phyloP scores from a whole-genome alignment of 257 asterid genomes.

The Avicennia marina region DNA sequence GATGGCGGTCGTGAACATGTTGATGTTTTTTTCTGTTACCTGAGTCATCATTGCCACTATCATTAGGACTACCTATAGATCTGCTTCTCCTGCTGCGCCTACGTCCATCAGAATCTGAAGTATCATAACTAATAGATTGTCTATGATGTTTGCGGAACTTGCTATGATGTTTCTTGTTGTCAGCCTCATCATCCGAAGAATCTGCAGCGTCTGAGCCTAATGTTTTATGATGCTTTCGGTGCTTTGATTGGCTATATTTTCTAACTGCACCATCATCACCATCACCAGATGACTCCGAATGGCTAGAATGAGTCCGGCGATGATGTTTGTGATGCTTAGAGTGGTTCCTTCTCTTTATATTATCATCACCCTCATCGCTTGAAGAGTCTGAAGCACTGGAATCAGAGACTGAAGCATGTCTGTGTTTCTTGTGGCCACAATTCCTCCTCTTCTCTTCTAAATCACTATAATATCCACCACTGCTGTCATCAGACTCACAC shows the following conservation, averaged over 20 bases:
- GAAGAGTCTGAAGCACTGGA: slow-evolving; percentile 41
- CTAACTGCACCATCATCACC: slow-evolving; percentile 19
- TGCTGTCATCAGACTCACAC: neutral
- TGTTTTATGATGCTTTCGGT: slow-evolving; percentile 23
- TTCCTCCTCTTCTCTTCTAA: slow-evolving; percentile 31
- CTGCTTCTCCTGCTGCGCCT: slow-evolving; percentile 36
- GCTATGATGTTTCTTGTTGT: slow-evolving; percentile 23
- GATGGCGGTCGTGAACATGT: too few relatives aligned
- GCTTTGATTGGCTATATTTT: slow-evolving; percentile 27
- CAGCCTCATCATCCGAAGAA: slow-evolving; percentile 30
- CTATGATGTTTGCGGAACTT: slow-evolving; percentile 37
- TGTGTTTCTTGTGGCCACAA: slow-evolving; percentile 39
- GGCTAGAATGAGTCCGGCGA: slow-evolving; percentile 26
- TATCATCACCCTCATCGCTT: slow-evolving; percentile 26
- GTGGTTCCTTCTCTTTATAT: slow-evolving; percentile 20
- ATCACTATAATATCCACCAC: too few relatives aligned
- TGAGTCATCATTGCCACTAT: slow-evolving; percentile 34
- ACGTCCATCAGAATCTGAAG: slow-evolving; percentile 43
- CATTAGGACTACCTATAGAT: slow-evolving; percentile 37
- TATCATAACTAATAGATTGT: slow-evolving; percentile 32
- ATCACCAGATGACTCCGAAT: slow-evolving; percentile 41
- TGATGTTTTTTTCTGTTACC: neutral
- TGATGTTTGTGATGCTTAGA: slow-evolving; percentile 34
- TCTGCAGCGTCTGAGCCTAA: slow-evolving; percentile 24
- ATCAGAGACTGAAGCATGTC: slow-evolving; percentile 33